Base-by-base conservation (phyloP, 192 early-diverging fungal genomes). In the Mortierella claussenii region DNA sequence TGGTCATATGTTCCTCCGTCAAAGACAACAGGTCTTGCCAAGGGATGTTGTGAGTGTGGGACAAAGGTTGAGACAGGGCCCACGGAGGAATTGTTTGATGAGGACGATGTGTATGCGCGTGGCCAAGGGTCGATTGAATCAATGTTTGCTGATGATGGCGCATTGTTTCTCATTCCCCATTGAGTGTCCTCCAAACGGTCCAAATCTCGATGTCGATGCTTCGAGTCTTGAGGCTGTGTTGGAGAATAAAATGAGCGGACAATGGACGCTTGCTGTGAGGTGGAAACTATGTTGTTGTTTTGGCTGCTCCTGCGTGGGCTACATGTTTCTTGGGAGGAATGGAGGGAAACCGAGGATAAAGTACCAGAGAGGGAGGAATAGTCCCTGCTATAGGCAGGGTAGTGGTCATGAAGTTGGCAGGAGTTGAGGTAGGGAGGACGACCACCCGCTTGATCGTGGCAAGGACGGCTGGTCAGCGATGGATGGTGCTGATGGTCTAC, bases 11-110 rank as follows among this genome's bases (percentile, higher is more conserved):
- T 31, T n/a, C 65, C 55, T 40, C 43, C 32, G 21, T 68, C 65
- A 43, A 43, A 68, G 10, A 68, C 65, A 2, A 68, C 55, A 4
- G 65, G 65, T 1, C 65, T 51, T 20, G 55, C 65, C 3, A 68
- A 21, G 6, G 55, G 65, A 51, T 58, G 23, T 27, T 1, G 27
- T 5, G 34, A 43, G 21, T 23, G 37, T 9, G 50, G 28, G 27
- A 12, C 1, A 23, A 53, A 64, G 12, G 61, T 64, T 2, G 61
- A 3, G 23, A 20, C 21, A 12, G n/a, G 12, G n/a, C 45, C 17
- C 45, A 4, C 1, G 18, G 60, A 28, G 21, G 24, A 8, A 27
- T n/a, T 10, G 42, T 43, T 15, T 4, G 36, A 10, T 10, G 28
- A 9, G 7, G 45, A 44, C 11, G 46, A 33, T 27, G 60, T 51